Conservation (phyloP, 768 basidiomycete species). For the Kwoniella europaea region DNA sequence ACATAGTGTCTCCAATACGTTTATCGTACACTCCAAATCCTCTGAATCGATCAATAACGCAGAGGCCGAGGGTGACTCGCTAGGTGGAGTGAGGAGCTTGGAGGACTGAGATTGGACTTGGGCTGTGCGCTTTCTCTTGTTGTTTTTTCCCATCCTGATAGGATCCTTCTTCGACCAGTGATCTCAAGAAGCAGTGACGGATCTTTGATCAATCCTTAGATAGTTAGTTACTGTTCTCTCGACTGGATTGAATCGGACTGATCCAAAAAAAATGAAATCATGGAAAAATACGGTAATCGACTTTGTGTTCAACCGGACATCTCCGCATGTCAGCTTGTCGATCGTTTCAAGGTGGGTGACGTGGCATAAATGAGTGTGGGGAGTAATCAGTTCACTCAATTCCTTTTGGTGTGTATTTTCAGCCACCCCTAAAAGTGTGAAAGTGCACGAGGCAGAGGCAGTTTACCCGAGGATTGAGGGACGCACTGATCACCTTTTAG, state of each 20-base stretch:
- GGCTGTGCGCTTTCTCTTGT: slow-evolving; percentile 31
- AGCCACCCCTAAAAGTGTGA: neutral
- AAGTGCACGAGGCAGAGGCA: neutral
- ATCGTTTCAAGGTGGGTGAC: neutral
- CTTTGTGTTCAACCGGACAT: neutral
- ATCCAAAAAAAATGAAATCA: neutral
- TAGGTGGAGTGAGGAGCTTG: slow-evolving; percentile 20
- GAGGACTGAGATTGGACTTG: neutral
- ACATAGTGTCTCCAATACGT: slow-evolving; percentile 38
- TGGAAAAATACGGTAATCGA: neutral
- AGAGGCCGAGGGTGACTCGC: slow-evolving; percentile 10
- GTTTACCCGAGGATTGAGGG: neutral
- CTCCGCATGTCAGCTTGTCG: neutral
- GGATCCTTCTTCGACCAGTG: too few relatives aligned
- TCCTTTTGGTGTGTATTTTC: neutral
- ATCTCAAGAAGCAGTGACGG: too few relatives aligned
- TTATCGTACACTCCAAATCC: slow-evolving; percentile 48
- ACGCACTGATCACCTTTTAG: slow-evolving; percentile 3
- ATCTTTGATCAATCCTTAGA: too few relatives aligned
- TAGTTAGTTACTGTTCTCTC: too few relatives aligned
- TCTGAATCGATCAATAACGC: slow-evolving; percentile 35
- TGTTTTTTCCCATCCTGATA: slow-evolving; percentile 32
- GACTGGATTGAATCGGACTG: too few relatives aligned
- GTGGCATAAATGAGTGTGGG: neutral
- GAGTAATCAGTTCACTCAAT: neutral